phyloP scores from a whole-genome alignment of 169 alveolate species.

The Babesia ovata region DNA sequence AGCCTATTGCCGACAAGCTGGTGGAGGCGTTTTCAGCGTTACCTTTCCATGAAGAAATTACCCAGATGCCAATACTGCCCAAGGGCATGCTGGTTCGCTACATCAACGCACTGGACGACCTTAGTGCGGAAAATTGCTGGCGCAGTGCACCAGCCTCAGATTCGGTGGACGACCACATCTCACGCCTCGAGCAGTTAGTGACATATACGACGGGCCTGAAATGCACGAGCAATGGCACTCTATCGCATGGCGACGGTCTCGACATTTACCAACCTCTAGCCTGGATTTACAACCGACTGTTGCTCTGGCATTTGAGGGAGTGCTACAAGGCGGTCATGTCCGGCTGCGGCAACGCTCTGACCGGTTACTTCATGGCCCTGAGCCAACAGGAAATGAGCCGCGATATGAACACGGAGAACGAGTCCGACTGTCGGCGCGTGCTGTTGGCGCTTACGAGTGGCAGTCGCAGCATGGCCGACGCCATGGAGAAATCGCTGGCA shows the following conservation, averaged over 20 bases:
- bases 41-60: neutral
- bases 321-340: constrained; percentile 9
- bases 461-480: neutral
- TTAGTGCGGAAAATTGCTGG: neutral
- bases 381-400: neutral
- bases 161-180: neutral
- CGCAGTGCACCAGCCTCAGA: neutral
- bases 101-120: neutral
- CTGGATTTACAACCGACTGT: constrained; percentile 25
- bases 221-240: neutral
- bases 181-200: neutral
- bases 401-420: neutral
- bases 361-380: neutral
- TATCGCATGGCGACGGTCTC: neutral
- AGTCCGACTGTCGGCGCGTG: neutral
- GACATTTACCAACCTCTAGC: neutral
- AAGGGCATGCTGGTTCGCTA: neutral
- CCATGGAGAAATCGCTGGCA: neutral
- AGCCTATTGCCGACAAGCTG: neutral
- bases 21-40: neutral
- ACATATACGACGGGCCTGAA: neutral
- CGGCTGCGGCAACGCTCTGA: neutral
- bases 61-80: neutral
- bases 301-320: constrained; percentile 6
- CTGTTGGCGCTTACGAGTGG: neutral